Base-by-base conservation (phyloP, 306 rosid genomes). In the Trichosanthes truncata region DNA sequence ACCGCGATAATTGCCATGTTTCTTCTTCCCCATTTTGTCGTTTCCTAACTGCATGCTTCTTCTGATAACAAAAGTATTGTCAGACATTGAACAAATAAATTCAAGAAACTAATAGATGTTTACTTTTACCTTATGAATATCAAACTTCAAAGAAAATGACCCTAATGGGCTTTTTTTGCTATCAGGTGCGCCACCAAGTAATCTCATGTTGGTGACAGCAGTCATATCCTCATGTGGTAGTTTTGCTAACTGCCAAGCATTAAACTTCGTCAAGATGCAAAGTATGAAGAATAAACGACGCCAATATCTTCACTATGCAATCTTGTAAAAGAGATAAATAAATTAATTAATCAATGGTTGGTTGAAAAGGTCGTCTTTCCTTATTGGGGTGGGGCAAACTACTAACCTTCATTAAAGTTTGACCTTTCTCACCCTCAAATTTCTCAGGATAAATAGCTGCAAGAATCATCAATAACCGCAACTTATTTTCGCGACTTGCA, bases 361-460 rank as follows among this genome's bases (percentile, higher is more conserved):
- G 81, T 80, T 25, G 80, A 26, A 80, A 62, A 53, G 68, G 77
- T 49, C 29, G 43, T 49, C 57, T 9, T 48, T 29, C 29, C 14
- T 49, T 73, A 38, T 49, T 8, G 7, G 40, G 43, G 20, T 23
- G 78, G 29, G 43, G 14, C 6, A 1, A 41, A n/a, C 25, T 74
- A 74, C 84, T 84, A 81, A 95, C 99, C 97, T 84, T 90, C 94
- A 91, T 93, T 86, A 95, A 82, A 87, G 89, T 92, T 80, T 52
- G 85, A 82, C 99, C 97, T 86, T 93, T 95, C 85, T 95, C 97
- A 55, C 97, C 96, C 69, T 93, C 97, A 68, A 93, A 88, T 89
- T 95, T 95, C 84, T 93, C 97, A 67, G 99, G 99, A 87, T 91
- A 89, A 84, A 93, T 79, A 84, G 94, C 92, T 21, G 97, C 97